Evolutionary conservation across 805 yeast species (phyloP), one percentile per base, ranked within the genome.

Genomic region (Candida arabinofermentans): DNA sequence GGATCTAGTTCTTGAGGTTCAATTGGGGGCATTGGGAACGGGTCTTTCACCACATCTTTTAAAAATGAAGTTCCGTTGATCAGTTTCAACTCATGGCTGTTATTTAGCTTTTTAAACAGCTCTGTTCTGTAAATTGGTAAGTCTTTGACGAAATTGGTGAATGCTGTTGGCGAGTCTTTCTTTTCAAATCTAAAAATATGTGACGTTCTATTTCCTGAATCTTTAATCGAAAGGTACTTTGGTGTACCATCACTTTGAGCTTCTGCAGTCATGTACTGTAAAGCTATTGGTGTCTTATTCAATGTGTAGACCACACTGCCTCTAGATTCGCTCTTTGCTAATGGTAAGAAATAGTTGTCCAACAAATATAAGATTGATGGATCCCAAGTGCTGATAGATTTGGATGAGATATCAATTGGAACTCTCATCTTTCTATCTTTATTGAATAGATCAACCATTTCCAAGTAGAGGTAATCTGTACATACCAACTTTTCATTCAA

Each of bases 291-390:
- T 1, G 51, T 47, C 24, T 44, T 53, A 27, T 45, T 46, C 34
- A 62, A 37, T 1, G 53, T 27, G 23, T 47, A 58, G 8, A 44
- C 43, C n/a, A 50, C 44, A 2, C 37, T 45, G 0, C 39, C 46
- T 12, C 47, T 54, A 19, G 43, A 46, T n/a, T 46, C 54, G 13
- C 49, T 44, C 27, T 49, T 54, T 2, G 49, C 34, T 27, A 61
- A 39, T 4, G 58, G 55, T 8, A 59, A 47, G 21, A 62, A 34
- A 40, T 57, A 61, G 34, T 59, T 59, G 46, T 62, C 66, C 50
- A 72, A 66, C 21, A 71, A 67, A 39, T 67, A 68, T 27, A 75
- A 56, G 18, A 66, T 55, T 22, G 73, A 64, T 42, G 67, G 62
- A 49, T 71, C 74, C 50, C 73, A 64, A 2, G 73, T 67, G 30